Evolutionary conservation across 2,329 filamentous ascomycete genomes (phyloP).

Genomic region (Botryotinia calthae): DNA sequence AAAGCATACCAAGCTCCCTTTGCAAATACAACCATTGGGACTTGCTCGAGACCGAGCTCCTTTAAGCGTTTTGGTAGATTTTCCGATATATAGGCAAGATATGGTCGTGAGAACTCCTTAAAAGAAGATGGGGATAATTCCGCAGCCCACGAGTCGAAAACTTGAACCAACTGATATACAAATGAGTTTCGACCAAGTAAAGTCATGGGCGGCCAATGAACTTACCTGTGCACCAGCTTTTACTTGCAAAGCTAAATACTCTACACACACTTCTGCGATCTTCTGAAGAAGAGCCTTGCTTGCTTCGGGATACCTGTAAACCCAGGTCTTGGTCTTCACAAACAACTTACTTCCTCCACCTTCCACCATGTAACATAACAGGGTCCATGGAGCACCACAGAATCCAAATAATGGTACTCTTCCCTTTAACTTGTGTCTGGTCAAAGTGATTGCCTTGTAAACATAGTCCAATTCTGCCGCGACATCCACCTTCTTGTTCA

Average conservation of each 20-base stretch:
- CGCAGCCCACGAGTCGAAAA: slow-evolving; percentile 98
- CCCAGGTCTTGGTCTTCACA: slow-evolving; percentile 91
- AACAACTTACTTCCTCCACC: slow-evolving; percentile 96
- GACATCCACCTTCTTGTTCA: slow-evolving; percentile 79
- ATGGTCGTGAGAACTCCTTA: slow-evolving; percentile 81
- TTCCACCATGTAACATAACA: slow-evolving; percentile 99
- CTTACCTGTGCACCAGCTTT: slow-evolving; percentile 82
- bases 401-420: slow-evolving; percentile 93
- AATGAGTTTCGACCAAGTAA: slow-evolving; percentile 4
- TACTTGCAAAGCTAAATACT: slow-evolving; percentile 90
- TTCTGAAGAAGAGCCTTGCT: slow-evolving; percentile 81
- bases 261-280: slow-evolving; percentile 91
- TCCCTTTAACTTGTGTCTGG: slow-evolving; percentile 80
- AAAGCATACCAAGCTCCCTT: slow-evolving; percentile 97
- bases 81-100: slow-evolving; percentile 77
- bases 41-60: slow-evolving; percentile 71
- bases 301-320: slow-evolving; percentile 82
- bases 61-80: slow-evolving; percentile 72
- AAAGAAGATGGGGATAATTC: slow-evolving; percentile 85
- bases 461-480: slow-evolving; percentile 85
- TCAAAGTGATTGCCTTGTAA: slow-evolving; percentile 91
- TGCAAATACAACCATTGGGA: slow-evolving; percentile 97
- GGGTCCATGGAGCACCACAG: slow-evolving; percentile 93
- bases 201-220: background rate
- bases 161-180: slow-evolving; percentile 71